These are phyloP conservation scores for Santalum album DNA, from an alignment of 164 flowering plant genomes.

Conservation along the genomic window DNA sequence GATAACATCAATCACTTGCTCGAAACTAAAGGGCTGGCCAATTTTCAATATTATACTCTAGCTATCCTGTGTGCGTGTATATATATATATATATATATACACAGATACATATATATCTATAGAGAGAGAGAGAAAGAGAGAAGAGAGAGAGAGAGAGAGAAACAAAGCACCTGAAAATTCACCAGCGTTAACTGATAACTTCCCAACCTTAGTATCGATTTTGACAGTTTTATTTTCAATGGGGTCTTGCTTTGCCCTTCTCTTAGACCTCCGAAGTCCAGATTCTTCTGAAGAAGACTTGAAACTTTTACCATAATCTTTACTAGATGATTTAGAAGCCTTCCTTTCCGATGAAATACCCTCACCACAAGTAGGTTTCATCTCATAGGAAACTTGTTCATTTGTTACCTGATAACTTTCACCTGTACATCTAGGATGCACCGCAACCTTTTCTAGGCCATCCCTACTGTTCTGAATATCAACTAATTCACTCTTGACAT, in stretches of 20 bases:
- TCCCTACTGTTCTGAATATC: slow-evolving; percentile 26
- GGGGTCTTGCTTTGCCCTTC: slow-evolving; percentile 18
- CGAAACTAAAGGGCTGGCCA: too few species aligned
- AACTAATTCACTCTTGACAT: not conserved
- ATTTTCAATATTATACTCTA: too few species aligned
- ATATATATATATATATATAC: not conserved
- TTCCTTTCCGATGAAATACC: slow-evolving; percentile 16
- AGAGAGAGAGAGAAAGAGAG: not conserved
- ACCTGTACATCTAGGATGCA: too few species aligned
- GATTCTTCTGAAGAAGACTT: slow-evolving; percentile 21
- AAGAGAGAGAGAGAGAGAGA: slow-evolving; percentile 1
- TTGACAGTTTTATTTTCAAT: slow-evolving; percentile 10
- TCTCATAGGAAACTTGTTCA: slow-evolving; percentile 15
- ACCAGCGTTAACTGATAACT: slow-evolving; percentile 18
- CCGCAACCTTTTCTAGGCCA: slow-evolving; percentile 35
- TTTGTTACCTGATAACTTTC: slow-evolving; percentile 16
- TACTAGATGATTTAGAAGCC: slow-evolving; percentile 14
- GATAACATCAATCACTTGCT: not conserved
- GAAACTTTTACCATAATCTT: slow-evolving; percentile 1
- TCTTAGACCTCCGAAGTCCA: slow-evolving; percentile 20
- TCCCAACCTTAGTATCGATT: slow-evolving; percentile 13
- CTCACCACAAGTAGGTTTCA: slow-evolving; percentile 11
- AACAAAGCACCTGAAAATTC: slow-evolving; percentile 21
- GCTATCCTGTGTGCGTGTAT: too few species aligned
- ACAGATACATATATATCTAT: not conserved